Evolutionary conservation across 371 early-diverging fungal species (phyloP).

Genomic region (Mortierella sp.): DNA sequence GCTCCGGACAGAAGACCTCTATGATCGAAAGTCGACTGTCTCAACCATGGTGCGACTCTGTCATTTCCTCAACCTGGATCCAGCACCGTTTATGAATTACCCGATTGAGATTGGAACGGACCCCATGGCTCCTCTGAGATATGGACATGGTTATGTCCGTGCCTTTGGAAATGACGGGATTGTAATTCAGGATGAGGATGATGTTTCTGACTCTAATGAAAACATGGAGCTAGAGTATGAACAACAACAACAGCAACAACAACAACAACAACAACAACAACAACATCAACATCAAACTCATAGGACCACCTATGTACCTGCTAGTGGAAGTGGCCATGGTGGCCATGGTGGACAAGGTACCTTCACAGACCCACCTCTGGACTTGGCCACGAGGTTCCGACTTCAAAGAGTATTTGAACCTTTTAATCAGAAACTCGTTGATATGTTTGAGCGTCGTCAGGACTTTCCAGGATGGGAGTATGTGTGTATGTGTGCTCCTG

Average conservation of each 20-base stretch:
- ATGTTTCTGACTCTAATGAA: conserved; percentile 18
- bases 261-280: conserved; percentile 14
- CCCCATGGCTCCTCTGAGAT: conserved; percentile 43
- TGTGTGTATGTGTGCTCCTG: too few relatives aligned
- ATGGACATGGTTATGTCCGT: conserved; percentile 32
- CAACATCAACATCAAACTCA: background rate
- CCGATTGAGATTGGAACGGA: conserved; percentile 50
- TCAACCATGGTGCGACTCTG: conserved; percentile 49
- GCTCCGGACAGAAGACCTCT: conserved; percentile 44
- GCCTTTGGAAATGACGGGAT: conserved; percentile 25
- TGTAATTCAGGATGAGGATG: conserved; percentile 37
- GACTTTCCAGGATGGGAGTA: conserved; percentile 62
- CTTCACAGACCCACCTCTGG: conserved; percentile 43
- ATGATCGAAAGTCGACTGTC: conserved; percentile 43
- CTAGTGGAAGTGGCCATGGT: background rate
- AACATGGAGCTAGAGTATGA: conserved; percentile 29
- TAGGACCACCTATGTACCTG: background rate
- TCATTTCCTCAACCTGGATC: conserved; percentile 47
- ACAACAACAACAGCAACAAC: conserved; percentile 12
- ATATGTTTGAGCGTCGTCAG: conserved; percentile 58
- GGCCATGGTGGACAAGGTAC: conserved; percentile 4
- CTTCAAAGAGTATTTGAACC: conserved; percentile 61
- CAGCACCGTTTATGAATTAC: conserved; percentile 44
- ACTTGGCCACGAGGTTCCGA: conserved; percentile 59
- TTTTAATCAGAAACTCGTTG: conserved; percentile 57